Base-by-base conservation (phyloP, 345 rosid genomes). In the Cochlearia excelsa region DNA sequence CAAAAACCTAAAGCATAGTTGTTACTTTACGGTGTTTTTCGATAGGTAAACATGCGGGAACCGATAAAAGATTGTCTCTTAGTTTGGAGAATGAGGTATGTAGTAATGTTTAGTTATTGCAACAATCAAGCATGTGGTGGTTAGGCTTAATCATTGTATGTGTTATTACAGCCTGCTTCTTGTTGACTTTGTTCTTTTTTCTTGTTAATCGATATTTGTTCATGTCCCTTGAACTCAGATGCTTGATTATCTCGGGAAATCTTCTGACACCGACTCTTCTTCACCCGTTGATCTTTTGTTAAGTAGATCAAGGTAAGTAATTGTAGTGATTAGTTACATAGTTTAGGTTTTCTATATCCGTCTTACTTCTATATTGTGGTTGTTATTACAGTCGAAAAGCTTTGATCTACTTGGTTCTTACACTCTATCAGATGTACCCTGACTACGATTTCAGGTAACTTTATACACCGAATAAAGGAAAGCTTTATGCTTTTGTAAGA, bases 361-460 rank as follows among this genome's bases (percentile, higher is more conserved):
- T 69, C 62, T 76, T 49, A 82, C 73, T 8, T 49, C n/a, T 45
- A 76, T 73, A 56, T 67, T 68, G 8, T 54, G 38, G 8, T 74
- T 65, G 34, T 56, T 44, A n/a, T 68, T 78, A 58, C 97, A 89
- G 99, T 82, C 94, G 95, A 61, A 93, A 86, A 83, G 84, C 97
- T 31, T 72, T 86, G 91, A 89, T 93, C 69, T 93, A 84, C 84
- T 77, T 93, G 78, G 87, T 89, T 77, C 99, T 93, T 69, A 74
- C 94, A 8, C 94, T 93, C 66, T 80, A 70, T 71, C 99, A 85
- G 74, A 81, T 89, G 87, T 85, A 81, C 75, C 97, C 95, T 1
- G 99, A 93, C 73, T 89, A 85, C 56, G 99, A 89, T 75, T 93
- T 93, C 91, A 93, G 99, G 97, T 92, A 88, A 42, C 67, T 75